Conservation (phyloP, 2,329 filamentous ascomycete genomes). For the Fusarium incarnatum region DNA sequence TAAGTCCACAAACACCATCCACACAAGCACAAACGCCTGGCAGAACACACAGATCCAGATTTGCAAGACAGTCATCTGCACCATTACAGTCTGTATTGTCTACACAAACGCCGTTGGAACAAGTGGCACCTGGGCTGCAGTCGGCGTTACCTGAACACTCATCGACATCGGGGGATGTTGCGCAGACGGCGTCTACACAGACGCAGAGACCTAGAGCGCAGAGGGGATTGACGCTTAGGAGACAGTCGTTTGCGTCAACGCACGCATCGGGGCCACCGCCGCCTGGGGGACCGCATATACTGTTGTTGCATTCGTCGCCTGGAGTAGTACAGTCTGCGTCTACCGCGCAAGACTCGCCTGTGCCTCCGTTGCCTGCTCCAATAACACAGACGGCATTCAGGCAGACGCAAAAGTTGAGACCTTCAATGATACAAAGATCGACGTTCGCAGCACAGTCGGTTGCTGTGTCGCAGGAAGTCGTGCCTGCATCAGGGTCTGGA, state of each 20-base stretch:
- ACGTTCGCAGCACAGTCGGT: neutral
- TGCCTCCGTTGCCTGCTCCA: neutral
- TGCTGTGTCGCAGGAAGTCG: neutral
- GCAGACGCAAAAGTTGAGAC: neutral
- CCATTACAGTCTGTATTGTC: neutral
- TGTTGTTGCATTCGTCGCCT: neutral
- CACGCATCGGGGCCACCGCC: neutral
- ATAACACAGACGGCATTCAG: neutral
- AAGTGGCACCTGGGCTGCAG: neutral
- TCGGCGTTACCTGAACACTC: neutral
- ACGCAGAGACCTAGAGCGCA: conserved; percentile 25
- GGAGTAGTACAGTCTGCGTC: neutral
- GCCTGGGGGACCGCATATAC: neutral
- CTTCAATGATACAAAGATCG: neutral
- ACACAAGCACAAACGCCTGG: conserved; percentile 1
- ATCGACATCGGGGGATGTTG: neutral
- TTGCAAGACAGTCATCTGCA: neutral
- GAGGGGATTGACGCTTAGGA: conserved; percentile 9
- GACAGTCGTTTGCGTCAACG: conserved; percentile 19
- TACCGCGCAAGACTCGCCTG: neutral
- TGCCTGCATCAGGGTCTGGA: neutral
- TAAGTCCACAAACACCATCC: neutral
- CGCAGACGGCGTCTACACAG: conserved; percentile 14
- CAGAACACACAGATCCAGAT: neutral
- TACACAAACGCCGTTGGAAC: conserved; percentile 9